Evolutionary conservation across 1,284 basidiomycete species (phyloP), one percentile per base, ranked within the genome.

Genomic region (Peniophora sp.): DNA sequence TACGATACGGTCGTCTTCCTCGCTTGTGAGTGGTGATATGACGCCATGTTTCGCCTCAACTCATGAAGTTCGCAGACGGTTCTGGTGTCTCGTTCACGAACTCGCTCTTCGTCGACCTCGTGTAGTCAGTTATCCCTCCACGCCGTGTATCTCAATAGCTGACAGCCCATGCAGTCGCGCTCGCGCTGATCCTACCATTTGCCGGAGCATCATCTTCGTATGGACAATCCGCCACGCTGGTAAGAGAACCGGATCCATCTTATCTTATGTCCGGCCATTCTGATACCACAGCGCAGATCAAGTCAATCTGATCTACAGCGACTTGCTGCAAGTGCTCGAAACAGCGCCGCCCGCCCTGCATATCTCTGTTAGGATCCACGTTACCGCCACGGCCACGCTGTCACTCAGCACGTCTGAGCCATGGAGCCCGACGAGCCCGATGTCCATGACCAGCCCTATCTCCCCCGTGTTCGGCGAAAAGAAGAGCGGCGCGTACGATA

Each of bases 61-160:
- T 47, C n/a, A 32, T n/a, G 22, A 38, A 10, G n/a, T 14, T 17
- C 6, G n/a, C 32, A 67, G 68, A 72, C 16, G 72, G 72, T 1
- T 69, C 71, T 2, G 73, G 73, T 2, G 53, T 75, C n/a, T 67
- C 72, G 3, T 71, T 69, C 44, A 65, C 65, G 10, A 53, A 73
- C 2, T 68, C 72, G 0, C 58, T 72, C 6, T 62, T 74, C n/a
- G 58, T 73, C 2, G 64, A 68, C 50, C 50, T 66, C 22, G 57
- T 75, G 2, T 59, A 66, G 72, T 72, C 50, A 43, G 65, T 20
- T 56, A 2, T 1, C 39, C 14, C 8, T 46, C 52, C n/a, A 25
- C 25, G 10, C 38, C 24, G 47, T 23, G 8, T 14, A 20, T 1
- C 0, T 12, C 2, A 36, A 41, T 48, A 16, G 45, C 47, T 49